Conservation (phyloP, 352 stramenopile genomes). For the Pythium scleroteichum region DNA sequence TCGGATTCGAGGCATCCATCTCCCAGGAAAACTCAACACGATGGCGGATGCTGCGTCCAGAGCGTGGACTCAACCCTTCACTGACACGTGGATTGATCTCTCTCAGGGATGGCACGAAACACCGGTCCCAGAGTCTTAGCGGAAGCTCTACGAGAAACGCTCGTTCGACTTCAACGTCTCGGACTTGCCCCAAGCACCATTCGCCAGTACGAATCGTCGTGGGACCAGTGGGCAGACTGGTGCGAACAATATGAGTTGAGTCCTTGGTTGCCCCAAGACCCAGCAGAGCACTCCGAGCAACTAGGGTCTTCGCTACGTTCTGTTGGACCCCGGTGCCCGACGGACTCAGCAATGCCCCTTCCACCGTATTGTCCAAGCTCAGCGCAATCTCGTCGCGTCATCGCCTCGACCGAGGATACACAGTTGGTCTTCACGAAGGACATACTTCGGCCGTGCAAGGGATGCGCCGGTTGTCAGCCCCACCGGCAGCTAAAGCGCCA, state of each 20-base stretch:
- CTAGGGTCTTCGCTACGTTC: constrained; percentile 11
- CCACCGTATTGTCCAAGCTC: constrained; percentile 36
- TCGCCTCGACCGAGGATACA: constrained; percentile 23
- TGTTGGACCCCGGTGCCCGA: not conserved
- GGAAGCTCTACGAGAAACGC: not conserved
- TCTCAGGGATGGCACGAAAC: constrained; percentile 7
- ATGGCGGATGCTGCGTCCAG: constrained; percentile 34
- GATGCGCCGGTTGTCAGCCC: constrained; percentile 24
- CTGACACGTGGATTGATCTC: not conserved
- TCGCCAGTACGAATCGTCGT: not conserved
- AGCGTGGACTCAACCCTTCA: constrained; percentile 14
- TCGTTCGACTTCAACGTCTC: not conserved
- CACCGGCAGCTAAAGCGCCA: constrained; percentile 12
- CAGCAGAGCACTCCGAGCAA: not conserved
- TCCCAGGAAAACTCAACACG: constrained; percentile 17
- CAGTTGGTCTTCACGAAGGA: constrained; percentile 19
- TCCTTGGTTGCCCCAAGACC: constrained; percentile 6
- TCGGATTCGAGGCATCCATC: constrained; percentile 15
- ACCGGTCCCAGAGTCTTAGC: constrained; percentile 28
- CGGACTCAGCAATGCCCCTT: constrained; percentile 16
- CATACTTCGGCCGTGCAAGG: constrained; percentile 30
- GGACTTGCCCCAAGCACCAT: not conserved
- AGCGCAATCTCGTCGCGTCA: constrained; percentile 25
- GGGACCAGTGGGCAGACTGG: constrained; percentile 4
- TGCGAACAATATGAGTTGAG: not conserved